phyloP scores from a whole-genome alignment of 169 alveolate species.

The Toxoplasma gondii region DNA sequence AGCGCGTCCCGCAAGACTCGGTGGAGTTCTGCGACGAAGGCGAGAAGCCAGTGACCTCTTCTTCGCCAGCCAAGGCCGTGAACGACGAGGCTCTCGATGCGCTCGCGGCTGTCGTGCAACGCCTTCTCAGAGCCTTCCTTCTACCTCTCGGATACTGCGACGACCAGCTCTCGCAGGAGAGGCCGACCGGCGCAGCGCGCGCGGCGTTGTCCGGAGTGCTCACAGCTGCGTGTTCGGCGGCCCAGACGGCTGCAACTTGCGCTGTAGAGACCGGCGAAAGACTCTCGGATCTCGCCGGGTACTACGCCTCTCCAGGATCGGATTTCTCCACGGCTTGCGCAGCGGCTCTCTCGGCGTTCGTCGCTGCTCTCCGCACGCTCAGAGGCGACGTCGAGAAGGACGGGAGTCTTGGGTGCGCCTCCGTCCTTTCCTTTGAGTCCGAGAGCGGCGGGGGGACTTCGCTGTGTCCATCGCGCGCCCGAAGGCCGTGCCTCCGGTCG shows the following conservation, averaged over 20 bases:
- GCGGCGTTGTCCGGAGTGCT: background rate
- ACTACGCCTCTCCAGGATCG: background rate
- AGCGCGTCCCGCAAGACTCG: no score
- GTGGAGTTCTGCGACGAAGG: no score
- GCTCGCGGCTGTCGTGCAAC: background rate
- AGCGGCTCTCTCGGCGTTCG: background rate
- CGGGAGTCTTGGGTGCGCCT: background rate
- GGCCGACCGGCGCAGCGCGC: background rate
- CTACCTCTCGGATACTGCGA: background rate
- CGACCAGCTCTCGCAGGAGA: background rate
- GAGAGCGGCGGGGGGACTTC: background rate
- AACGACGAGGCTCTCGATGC: background rate
- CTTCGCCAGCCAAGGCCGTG: background rate
- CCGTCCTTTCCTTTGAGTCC: background rate
- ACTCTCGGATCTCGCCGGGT: constrained; percentile 5
- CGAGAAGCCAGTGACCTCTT: no score
- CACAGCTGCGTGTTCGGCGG: background rate
- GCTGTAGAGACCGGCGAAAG: background rate
- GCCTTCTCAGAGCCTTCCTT: background rate
- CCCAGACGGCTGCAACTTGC: background rate
- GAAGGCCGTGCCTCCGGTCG: no score
- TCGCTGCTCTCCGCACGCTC: background rate
- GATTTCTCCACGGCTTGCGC: background rate
- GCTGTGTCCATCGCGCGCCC: background rate
- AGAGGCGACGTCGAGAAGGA: background rate